Conservation (phyloP, 23 red algal species). For the Chondrus crispus region DNA sequence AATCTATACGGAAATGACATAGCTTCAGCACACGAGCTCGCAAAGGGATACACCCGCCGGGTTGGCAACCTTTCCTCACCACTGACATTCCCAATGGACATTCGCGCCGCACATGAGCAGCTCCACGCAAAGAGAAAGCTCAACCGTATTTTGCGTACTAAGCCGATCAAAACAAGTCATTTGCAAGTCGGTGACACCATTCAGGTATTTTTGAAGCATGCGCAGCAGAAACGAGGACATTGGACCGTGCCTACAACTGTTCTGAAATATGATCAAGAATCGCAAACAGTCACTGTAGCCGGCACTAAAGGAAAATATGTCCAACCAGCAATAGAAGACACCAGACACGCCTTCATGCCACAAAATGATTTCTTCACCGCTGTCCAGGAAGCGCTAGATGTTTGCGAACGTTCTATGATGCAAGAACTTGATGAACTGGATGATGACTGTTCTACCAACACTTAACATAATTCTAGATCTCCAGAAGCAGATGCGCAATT, state of each 20-base stretch:
- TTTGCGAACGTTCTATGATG: neutral
- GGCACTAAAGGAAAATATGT: neutral
- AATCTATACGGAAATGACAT: neutral
- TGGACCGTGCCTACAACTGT: neutral
- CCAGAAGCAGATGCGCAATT: no score
- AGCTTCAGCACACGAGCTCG: neutral
- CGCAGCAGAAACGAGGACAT: neutral
- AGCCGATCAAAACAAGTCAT: neutral
- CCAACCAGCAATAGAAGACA: neutral
- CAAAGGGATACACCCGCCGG: neutral
- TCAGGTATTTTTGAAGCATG: neutral
- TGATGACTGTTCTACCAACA: no score
- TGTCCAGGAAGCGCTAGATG: constrained; percentile 28
- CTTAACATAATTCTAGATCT: no score
- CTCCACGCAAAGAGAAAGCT: neutral
- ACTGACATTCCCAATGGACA: neutral
- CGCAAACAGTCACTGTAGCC: neutral
- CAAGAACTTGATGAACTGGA: no score
- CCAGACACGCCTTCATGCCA: neutral
- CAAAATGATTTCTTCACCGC: constrained; percentile 1
- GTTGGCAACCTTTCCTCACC: no score
- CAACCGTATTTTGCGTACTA: neutral
- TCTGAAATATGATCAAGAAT: neutral
- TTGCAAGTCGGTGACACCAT: neutral
- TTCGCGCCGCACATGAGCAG: neutral